Evolutionary conservation across 768 basidiomycete genomes (phyloP).

Genomic region (Termitomyces sp.): DNA sequence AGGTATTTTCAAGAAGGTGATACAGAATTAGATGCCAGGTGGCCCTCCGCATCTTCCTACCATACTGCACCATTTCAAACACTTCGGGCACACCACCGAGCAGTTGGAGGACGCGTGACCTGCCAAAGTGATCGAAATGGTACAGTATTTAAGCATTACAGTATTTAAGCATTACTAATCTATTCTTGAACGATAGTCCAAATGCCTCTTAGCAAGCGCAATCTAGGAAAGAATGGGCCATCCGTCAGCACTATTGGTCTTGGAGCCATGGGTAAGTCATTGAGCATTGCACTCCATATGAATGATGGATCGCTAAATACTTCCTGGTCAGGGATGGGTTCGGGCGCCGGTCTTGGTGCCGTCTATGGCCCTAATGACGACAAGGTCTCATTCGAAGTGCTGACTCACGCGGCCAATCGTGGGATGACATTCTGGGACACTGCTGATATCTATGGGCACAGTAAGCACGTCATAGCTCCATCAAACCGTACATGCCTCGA

Average conservation of each 20-base stretch:
- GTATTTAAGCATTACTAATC: too few species aligned
- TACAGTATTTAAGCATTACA: too few species aligned
- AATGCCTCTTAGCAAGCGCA: neutral
- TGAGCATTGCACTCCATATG: neutral
- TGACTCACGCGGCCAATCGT: constrained; percentile 22
- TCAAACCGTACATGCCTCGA: neutral
- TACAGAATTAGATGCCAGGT: too few species aligned
- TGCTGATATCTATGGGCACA: constrained; percentile 42
- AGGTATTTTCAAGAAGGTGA: too few species aligned
- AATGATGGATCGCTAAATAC: neutral
- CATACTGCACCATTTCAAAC: too few species aligned
- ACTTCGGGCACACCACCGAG: too few species aligned
- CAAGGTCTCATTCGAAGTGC: constrained; percentile 14
- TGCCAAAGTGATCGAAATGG: too few species aligned
- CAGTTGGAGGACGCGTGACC: too few species aligned
- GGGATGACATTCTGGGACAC: constrained; percentile 45
- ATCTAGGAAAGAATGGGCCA: constrained; percentile 24
- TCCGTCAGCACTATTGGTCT: constrained; percentile 22
- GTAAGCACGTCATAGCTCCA: constrained; percentile 23
- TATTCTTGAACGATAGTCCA: too few species aligned
- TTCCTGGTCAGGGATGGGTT: neutral
- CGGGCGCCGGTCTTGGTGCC: neutral
- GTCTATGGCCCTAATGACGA: constrained; percentile 22
- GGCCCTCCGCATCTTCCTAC: too few species aligned
- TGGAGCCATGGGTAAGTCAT: constrained; percentile 22